Evolutionary conservation across 1,284 basidiomycete species (phyloP).

Genomic region (Coniophora puteana): DNA sequence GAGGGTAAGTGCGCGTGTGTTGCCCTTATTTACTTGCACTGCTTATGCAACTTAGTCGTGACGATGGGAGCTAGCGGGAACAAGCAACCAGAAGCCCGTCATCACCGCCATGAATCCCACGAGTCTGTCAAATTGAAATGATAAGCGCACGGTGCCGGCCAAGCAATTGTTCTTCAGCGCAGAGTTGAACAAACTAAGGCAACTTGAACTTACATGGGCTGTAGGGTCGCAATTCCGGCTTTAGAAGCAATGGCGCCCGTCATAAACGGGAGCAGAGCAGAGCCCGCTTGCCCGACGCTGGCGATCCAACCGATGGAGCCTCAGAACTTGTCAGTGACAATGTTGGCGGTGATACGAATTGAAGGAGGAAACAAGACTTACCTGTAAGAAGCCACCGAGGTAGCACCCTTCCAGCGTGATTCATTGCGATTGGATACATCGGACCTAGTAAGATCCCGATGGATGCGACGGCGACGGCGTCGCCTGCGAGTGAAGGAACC

Average conservation of each 20-base stretch:
- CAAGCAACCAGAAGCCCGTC: conserved; percentile 31
- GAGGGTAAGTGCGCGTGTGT: too few species aligned
- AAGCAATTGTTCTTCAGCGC: too few species aligned
- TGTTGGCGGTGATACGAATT: background rate
- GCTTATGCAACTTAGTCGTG: too few species aligned
- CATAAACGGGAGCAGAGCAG: conserved; percentile 63
- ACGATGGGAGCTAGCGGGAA: too few species aligned
- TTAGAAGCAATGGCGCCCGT: conserved; percentile 53
- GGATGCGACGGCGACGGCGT: conserved; percentile 55
- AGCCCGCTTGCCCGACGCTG: conserved; percentile 63
- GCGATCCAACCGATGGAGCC: conserved; percentile 65
- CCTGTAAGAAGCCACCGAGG: conserved; percentile 59
- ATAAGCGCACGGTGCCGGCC: too few species aligned
- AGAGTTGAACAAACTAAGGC: too few species aligned
- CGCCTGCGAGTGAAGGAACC: conserved; percentile 53
- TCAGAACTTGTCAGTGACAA: background rate
- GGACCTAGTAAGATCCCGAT: conserved; percentile 57
- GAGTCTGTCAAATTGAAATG: conserved; percentile 24
- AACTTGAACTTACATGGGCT: conserved; percentile 61
- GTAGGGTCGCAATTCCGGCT: conserved; percentile 53
- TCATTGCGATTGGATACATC: conserved; percentile 68
- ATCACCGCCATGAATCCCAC: conserved; percentile 36
- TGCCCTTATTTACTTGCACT: too few species aligned
- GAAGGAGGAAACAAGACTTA: background rate
- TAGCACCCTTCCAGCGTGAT: conserved; percentile 51